Evolutionary conservation across 2,329 filamentous ascomycete species (phyloP), one percentile per base, ranked within the genome.

Genomic region (Myrmaecium sp.): DNA sequence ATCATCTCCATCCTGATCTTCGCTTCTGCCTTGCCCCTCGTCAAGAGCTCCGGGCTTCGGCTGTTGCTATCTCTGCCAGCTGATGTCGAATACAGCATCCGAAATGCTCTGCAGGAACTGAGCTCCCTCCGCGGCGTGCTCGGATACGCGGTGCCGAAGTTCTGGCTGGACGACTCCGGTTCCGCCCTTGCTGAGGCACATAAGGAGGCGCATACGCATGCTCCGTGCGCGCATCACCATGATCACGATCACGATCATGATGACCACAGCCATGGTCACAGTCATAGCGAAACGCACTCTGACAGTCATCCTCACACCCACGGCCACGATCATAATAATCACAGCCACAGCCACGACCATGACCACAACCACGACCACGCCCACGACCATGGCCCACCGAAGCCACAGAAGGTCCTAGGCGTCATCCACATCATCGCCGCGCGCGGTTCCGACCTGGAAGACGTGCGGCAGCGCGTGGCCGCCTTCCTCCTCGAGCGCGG

Each of bases 1-100:
- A 64, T 94, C 32, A 98, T 98, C 38, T 86, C 89, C 0, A 64
- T 89, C 14, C 64, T 98, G 24, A 98, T 98, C 37, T 84, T 94
- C 48, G 66, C 77, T n/a, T 92, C 84, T 6, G 81, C 89, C 0
- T 69, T 86, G 16, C 89, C 89, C 1, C 66, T 98, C 1, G 83
- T 98, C 13, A 72, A 71, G 34, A 82, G 78, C 10, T 83, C 80
- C 1, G 89, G 83, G 1, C 77, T 75, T 41, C 75, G 79, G 12
- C 59, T 98, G 3, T 62, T 98, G 13, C 65, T 98, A 3, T 81
- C 82, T 11, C 66, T 95, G 3, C 81, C 89, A 0, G 79, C 79
- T 21, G 74, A 81, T 34, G 67, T 76, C 7, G 89, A 98, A 46
- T 95, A 94, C 49, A 75, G 70, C 32, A 65, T 95, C 30, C 78